Percentiles rank a stretch among this genome's conserved stretches.
These are phyloP conservation scores for Globisporangium barbulae DNA, from an alignment of 352 stramenopile genomes.

Conservation along the genomic window DNA sequence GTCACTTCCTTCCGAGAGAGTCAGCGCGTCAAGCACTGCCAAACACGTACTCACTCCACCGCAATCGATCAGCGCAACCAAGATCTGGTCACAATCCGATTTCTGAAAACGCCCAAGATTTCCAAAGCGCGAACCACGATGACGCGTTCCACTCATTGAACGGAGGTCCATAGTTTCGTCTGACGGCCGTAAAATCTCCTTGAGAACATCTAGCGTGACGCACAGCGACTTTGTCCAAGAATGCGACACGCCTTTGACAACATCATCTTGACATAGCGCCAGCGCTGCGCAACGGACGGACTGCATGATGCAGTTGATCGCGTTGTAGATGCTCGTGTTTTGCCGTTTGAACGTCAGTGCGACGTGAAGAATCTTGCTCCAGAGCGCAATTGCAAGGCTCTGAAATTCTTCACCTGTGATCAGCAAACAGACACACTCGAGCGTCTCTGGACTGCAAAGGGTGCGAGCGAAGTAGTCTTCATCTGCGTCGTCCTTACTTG, in stretches of 20 bases:
- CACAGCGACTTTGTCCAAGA: slow-evolving; percentile 24
- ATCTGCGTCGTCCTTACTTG: slow-evolving; percentile 11
- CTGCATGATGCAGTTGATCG: slow-evolving; percentile 52
- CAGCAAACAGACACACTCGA: slow-evolving; percentile 47
- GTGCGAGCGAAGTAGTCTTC: slow-evolving; percentile 27
- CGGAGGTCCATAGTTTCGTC: neutral
- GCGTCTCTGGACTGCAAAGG: slow-evolving; percentile 33
- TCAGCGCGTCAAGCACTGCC: slow-evolving; percentile 35
- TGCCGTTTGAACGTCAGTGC: slow-evolving; percentile 31
- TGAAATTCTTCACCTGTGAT: slow-evolving; percentile 31
- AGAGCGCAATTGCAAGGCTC: slow-evolving; percentile 33
- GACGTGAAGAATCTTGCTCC: slow-evolving; percentile 33
- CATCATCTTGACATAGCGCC: slow-evolving; percentile 29
- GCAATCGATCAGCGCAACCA: slow-evolving; percentile 39
- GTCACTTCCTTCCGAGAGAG: neutral
- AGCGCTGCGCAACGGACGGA: slow-evolving; percentile 45
- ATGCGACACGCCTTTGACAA: slow-evolving; percentile 10
- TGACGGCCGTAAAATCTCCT: slow-evolving; percentile 19
- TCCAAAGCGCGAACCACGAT: neutral
- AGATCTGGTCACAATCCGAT: slow-evolving; percentile 25
- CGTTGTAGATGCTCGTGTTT: slow-evolving; percentile 37
- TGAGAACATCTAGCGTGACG: slow-evolving; percentile 26
- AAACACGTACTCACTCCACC: slow-evolving; percentile 37
- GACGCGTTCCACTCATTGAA: too few species aligned
- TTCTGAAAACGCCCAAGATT: slow-evolving; percentile 7